Base-by-base conservation (phyloP, 306 rosid species). In the Albizia julibrissin region DNA sequence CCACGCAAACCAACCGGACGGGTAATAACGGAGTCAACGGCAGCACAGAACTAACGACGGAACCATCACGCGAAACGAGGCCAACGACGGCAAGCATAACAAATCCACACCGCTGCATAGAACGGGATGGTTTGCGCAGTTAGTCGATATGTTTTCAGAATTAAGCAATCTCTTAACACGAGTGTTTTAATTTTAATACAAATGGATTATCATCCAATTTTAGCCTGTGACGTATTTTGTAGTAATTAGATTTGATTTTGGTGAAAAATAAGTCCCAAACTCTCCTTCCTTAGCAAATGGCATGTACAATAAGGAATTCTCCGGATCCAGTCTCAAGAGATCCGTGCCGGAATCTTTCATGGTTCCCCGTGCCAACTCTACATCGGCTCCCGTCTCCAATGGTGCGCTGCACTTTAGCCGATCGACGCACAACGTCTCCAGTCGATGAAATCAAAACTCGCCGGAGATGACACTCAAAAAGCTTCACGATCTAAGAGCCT, bases 231-330 rank as follows among this genome's bases (percentile, higher is more conserved):
- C 21, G 16, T 15, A 4, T 39, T 43, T 81, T 59, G 14, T n/a
- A 4, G 29, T 39, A 56, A 68, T 40, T 29, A 10, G 0, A 58
- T 31, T 78, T 5, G 39, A 59, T 65, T 33, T 81, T 22, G 16
- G 46, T 46, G n/a, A 26, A 71, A 76, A 76, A 40, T n/a, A 37
- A 19, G 88, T 89, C 94, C 90, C 78, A 82, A 85, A 87, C 75
- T 83, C 90, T 85, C 85, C 97, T 88, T 93, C 97, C 90, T 92
- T 88, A 90, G 89, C 90, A 87, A 90, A 86, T 81, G 79, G 80
- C 85, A 79, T 91, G 87, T 91, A 89, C 92, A 91, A 87, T 29
- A 21, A 76, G 75, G 78, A 77, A 79, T 79, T 80, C 46, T 68
- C 83, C 81, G 44, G 72, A 42, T 79, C 82, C 79, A 87, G 78